Conservation (phyloP, 164 flowering plant genomes). For the Chloranthus sessilifolius region DNA sequence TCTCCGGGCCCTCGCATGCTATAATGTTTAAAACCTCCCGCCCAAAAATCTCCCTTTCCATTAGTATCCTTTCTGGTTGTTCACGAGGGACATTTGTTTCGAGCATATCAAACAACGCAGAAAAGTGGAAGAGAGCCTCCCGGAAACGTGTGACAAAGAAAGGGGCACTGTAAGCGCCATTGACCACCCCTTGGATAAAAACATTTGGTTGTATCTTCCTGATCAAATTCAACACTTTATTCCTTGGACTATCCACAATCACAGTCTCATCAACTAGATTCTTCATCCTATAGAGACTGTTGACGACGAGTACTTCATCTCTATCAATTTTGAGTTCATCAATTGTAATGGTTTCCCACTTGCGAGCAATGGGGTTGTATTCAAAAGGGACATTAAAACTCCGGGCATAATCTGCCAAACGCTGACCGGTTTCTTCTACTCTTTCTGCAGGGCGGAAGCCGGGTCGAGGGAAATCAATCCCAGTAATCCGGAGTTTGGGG, state of each 20-base stretch:
- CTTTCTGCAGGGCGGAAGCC: slow-evolving; percentile 82
- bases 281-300: slow-evolving; percentile 47
- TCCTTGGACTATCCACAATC: slow-evolving; percentile 51
- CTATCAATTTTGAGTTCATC: slow-evolving; percentile 66
- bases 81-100: slow-evolving; percentile 67
- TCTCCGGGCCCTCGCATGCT: slow-evolving; percentile 81
- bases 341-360: slow-evolving; percentile 63
- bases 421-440: slow-evolving; percentile 73
- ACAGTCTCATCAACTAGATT: slow-evolving; percentile 70
- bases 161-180: slow-evolving; percentile 75
- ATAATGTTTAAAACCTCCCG: slow-evolving; percentile 66
- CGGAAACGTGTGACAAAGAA: slow-evolving; percentile 78
- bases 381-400: slow-evolving; percentile 72
- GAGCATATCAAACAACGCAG: slow-evolving; percentile 78
- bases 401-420: slow-evolving; percentile 60
- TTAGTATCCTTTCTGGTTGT: slow-evolving; percentile 44
- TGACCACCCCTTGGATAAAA: slow-evolving; percentile 57
- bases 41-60: slow-evolving; percentile 62
- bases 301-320: slow-evolving; percentile 64
- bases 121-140: slow-evolving; percentile 73
- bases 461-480: slow-evolving; percentile 82
- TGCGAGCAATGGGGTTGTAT: slow-evolving; percentile 64
- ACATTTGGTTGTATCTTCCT: slow-evolving; percentile 57
- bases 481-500: slow-evolving; percentile 75
- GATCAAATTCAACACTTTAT: slow-evolving; percentile 42